Percentiles rank a stretch among this genome's conserved stretches.
phyloP scores from a whole-genome alignment of 495 filamentous ascomycete genomes.

The Letharia columbiana region DNA sequence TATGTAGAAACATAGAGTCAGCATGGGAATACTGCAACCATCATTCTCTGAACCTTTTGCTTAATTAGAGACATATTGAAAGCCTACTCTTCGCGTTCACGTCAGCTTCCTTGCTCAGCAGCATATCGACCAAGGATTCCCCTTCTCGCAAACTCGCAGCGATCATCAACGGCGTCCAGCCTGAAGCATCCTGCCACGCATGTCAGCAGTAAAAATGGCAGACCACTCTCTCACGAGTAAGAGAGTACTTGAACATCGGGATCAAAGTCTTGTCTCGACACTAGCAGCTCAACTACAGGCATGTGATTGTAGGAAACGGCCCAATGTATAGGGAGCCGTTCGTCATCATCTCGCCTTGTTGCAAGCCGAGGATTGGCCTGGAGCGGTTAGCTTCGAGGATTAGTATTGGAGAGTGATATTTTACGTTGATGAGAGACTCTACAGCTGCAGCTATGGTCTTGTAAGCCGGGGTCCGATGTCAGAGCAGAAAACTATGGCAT shows the following conservation, averaged over 20 bases:
- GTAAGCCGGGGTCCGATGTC: constrained; percentile 18
- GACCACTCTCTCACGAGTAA: neutral
- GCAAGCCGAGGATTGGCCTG: constrained; percentile 77
- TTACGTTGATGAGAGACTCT: constrained; percentile 70
- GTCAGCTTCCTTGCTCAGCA: constrained; percentile 74
- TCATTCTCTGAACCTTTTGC: neutral
- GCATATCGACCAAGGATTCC: constrained; percentile 51
- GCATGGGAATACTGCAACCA: neutral
- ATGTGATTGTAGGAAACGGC: constrained; percentile 74
- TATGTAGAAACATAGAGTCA: neutral
- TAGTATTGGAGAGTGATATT: constrained; percentile 13
- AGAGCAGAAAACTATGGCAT: constrained; percentile 27
- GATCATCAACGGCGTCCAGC: constrained; percentile 96
- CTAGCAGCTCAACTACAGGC: constrained; percentile 64
- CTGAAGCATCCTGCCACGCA: constrained; percentile 60
- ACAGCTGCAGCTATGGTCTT: constrained; percentile 36
- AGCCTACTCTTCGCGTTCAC: constrained; percentile 68
- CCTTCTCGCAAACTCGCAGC: constrained; percentile 62
- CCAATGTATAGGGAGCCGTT: constrained; percentile 92
- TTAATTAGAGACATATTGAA: neutral
- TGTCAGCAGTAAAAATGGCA: neutral
- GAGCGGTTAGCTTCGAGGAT: neutral
- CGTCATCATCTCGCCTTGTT: constrained; percentile 70
- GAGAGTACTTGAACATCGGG: constrained; percentile 65
- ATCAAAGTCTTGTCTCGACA: constrained; percentile 67